A percentile compares a stretch with the other conserved stretches of the same genome.
These are phyloP conservation scores for Colletotrichum sp. DNA, from an alignment of 2,329 filamentous ascomycete species.

Conservation along the genomic window DNA sequence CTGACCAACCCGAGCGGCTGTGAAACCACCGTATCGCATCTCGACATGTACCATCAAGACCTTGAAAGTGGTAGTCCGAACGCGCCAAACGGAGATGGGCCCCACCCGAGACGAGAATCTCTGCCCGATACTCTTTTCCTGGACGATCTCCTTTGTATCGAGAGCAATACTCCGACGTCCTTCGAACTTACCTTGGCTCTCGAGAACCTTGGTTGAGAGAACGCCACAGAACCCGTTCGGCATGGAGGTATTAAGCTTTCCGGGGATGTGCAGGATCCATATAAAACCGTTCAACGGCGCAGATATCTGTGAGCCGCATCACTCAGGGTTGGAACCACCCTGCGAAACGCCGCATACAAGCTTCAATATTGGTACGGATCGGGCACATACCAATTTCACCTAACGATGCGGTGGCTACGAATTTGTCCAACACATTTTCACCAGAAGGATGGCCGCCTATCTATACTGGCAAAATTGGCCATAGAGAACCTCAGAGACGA, in stretches of 20 bases:
- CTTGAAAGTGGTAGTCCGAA: neutral
- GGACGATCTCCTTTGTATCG: neutral
- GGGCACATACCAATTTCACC: neutral
- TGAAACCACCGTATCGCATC: neutral
- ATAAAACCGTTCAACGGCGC: neutral
- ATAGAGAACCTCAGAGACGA: neutral
- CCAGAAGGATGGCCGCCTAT: neutral
- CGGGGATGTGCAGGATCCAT: neutral
- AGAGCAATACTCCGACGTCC: neutral
- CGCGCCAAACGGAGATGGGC: neutral
- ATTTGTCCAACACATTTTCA: neutral
- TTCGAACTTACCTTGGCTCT: neutral
- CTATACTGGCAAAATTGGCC: neutral
- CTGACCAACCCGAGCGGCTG: neutral
- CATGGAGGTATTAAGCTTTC: neutral
- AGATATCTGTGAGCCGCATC: neutral
- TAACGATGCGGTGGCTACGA: neutral
- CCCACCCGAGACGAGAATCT: neutral
- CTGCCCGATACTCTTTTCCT: neutral
- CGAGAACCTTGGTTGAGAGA: neutral
- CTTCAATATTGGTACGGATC: neutral
- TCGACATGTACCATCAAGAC: neutral
- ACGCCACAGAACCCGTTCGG: neutral
- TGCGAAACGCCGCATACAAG: neutral
- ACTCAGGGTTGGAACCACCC: neutral